phyloP scores from a whole-genome alignment of 2,329 filamentous ascomycete species.

The Pseudopithomyces maydicus region DNA sequence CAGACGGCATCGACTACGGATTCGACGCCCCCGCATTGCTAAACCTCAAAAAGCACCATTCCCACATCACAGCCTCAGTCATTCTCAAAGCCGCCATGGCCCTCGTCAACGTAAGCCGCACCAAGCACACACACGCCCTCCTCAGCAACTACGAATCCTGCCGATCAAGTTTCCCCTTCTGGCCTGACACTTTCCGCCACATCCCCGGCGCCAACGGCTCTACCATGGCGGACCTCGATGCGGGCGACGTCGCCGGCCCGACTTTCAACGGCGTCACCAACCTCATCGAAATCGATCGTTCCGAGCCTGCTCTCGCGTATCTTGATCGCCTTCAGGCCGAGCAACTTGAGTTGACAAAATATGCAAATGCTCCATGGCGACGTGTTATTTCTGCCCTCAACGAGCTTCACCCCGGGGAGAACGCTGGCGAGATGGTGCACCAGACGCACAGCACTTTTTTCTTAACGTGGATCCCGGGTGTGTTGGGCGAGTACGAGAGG shows the following conservation, averaged over 20 bases:
- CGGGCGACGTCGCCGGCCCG: constrained; percentile 4
- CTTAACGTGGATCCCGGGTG: constrained; percentile 3
- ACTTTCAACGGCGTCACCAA: constrained; percentile 3
- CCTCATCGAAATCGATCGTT: not conserved
- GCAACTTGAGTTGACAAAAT: not conserved
- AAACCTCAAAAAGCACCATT: constrained; percentile 3
- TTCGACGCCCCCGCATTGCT: constrained; percentile 2
- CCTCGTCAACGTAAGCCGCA: constrained; percentile 4
- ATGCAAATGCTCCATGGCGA: not conserved
- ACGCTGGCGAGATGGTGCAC: not conserved
- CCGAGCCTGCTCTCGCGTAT: not conserved
- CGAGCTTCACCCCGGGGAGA: constrained; percentile 1
- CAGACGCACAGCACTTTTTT: not conserved
- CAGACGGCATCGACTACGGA: constrained; percentile 5
- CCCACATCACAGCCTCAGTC: constrained; percentile 4
- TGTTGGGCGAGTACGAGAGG: not conserved
- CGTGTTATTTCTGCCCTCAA: not conserved
- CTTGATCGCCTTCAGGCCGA: constrained; percentile 1
- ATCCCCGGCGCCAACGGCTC: not conserved
- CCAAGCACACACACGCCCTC: constrained; percentile 5
- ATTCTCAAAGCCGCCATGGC: constrained; percentile 7
- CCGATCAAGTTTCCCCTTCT: constrained; percentile 1
- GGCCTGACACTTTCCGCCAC: constrained; percentile 5
- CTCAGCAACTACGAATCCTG: constrained; percentile 4
- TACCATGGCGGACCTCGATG: constrained; percentile 3